phyloP scores from a whole-genome alignment of 1,284 basidiomycete species.

The Pterulicium gracile region DNA sequence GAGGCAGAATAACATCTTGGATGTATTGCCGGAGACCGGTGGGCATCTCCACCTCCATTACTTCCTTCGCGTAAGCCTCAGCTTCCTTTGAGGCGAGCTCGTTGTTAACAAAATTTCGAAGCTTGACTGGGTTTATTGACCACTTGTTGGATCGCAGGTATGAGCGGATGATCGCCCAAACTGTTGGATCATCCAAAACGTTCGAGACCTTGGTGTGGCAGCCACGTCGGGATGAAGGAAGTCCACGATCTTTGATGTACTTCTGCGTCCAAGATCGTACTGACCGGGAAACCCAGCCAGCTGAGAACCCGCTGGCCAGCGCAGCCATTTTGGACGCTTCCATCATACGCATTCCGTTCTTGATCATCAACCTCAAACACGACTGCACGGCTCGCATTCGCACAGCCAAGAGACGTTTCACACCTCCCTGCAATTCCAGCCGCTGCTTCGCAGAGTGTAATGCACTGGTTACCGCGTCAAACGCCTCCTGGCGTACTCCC shows the following conservation, averaged over 20 bases:
- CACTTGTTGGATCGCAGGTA: constrained; percentile 20
- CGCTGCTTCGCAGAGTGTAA: too few relatives aligned
- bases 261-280: constrained; percentile 17
- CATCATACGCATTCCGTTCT: constrained; percentile 13
- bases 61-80: constrained; percentile 17
- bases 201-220: constrained; percentile 21
- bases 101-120: constrained; percentile 15
- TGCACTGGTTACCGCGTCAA: too few relatives aligned
- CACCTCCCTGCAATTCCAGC: too few relatives aligned
- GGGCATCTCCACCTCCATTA: constrained; percentile 23
- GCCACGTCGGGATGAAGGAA: constrained; percentile 19
- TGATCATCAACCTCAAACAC: constrained; percentile 17
- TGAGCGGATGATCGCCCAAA: constrained; percentile 14
- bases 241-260: constrained; percentile 17
- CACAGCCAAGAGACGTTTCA: constrained; percentile 20
- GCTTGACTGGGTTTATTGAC: constrained; percentile 22
- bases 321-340: constrained; percentile 20
- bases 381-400: constrained; percentile 17
- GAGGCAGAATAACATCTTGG: constrained; percentile 23
- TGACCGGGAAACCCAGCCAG: constrained; percentile 14
- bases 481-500: too few relatives aligned
- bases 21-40: constrained; percentile 23
- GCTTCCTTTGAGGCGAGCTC: constrained; percentile 18
- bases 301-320: constrained; percentile 18
- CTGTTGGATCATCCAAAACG: constrained; percentile 17